These are phyloP conservation scores for Aspergillus aculeatus DNA, from an alignment of 2,329 filamentous ascomycete genomes.

Conservation along the genomic window DNA sequence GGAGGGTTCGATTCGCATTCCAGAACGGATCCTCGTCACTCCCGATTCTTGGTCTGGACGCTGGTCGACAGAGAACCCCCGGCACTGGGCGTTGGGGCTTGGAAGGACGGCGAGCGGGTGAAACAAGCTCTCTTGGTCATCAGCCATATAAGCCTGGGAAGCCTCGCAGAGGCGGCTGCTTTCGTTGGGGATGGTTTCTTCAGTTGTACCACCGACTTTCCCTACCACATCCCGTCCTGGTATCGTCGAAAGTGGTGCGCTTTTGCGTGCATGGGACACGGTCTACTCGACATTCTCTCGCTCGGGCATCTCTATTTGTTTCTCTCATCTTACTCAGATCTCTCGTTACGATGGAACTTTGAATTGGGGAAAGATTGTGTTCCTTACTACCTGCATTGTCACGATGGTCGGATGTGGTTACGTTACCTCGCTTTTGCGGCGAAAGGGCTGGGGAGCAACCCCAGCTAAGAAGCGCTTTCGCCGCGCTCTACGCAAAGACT, in stretches of 20 bases:
- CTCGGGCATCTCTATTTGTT: slow-evolving; percentile 17
- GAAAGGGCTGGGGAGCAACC: slow-evolving; percentile 17
- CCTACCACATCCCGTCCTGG: slow-evolving; percentile 8
- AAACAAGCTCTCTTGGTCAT: slow-evolving; percentile 8
- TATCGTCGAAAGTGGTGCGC: slow-evolving; percentile 7
- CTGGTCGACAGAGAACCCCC: slow-evolving; percentile 1
- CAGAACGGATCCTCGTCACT: slow-evolving; percentile 21
- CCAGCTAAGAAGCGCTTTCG: slow-evolving; percentile 21
- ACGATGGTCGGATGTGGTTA: slow-evolving; percentile 40
- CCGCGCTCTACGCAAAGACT: slow-evolving; percentile 19
- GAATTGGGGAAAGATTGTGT: slow-evolving; percentile 30
- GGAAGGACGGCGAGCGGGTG: slow-evolving; percentile 9
- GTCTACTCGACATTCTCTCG: slow-evolving; percentile 20
- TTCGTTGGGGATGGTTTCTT: slow-evolving; percentile 15
- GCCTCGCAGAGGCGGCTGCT: slow-evolving; percentile 2
- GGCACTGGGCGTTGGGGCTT: slow-evolving; percentile 10
- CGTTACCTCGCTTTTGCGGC: slow-evolving; percentile 30
- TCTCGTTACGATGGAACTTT: slow-evolving; percentile 29
- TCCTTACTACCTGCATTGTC: slow-evolving; percentile 32
- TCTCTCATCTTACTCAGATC: slow-evolving; percentile 21
- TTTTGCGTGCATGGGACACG: slow-evolving; percentile 23
- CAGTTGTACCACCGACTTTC: slow-evolving; percentile 9
- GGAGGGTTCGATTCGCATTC: slow-evolving; percentile 22
- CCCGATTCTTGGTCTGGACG: slow-evolving; percentile 11
- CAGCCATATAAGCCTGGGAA: slow-evolving; percentile 16